These are phyloP conservation scores for Microcyclospora tardicrescens DNA, from an alignment of 2,329 filamentous ascomycete genomes.

Conservation along the genomic window DNA sequence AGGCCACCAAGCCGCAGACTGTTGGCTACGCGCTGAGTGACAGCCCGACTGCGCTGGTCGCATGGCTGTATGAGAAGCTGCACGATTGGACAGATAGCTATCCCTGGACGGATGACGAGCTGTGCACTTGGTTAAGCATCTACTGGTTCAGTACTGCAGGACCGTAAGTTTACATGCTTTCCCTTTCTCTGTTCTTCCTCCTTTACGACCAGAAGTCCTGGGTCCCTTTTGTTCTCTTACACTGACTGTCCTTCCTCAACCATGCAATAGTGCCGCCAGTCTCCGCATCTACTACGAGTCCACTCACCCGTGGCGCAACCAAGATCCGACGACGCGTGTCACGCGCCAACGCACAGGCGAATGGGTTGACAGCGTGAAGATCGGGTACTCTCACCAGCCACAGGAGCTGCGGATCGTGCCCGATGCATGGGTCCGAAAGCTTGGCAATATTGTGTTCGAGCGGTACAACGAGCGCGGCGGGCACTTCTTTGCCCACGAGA, in stretches of 20 bases:
- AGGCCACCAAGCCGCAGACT: conserved; percentile 59
- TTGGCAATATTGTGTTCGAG: conserved; percentile 48
- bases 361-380: conserved; percentile 36
- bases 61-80: conserved; percentile 74
- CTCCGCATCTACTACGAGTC: conserved; percentile 62
- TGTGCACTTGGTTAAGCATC: conserved; percentile 60
- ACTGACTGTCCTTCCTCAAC: too few relatives aligned
- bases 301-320: conserved; percentile 25
- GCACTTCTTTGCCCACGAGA: conserved; percentile 48
- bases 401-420: conserved; percentile 45
- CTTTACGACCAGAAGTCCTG: too few relatives aligned
- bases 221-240: too few relatives aligned
- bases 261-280: conserved; percentile 38
- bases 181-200: too few relatives aligned
- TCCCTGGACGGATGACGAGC: conserved; percentile 62
- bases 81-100: conserved; percentile 64
- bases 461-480: conserved; percentile 37
- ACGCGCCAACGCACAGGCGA: conserved; percentile 19
- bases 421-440: conserved; percentile 42
- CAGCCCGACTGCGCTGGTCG: conserved; percentile 55
- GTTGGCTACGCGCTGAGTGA: conserved; percentile 57
- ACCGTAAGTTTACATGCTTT: conserved; percentile 25
- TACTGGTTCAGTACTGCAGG: conserved; percentile 61
- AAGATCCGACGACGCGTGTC: neutral
- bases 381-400: conserved; percentile 45